Base-by-base conservation (phyloP, 169 alveolate species). In the Plasmodium vivax region DNA sequence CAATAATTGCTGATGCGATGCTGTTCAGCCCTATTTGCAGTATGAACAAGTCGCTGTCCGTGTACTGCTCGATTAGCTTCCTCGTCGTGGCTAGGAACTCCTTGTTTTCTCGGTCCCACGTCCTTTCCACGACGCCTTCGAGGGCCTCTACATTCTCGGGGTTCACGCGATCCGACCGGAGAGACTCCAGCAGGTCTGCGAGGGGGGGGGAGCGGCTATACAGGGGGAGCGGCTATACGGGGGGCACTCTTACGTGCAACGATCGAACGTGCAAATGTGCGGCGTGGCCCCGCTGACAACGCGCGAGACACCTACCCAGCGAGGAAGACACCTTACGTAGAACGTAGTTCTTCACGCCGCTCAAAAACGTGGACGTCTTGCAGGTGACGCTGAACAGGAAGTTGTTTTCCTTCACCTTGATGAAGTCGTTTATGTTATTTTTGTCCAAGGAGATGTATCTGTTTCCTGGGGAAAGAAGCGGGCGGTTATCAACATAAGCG, bases 61-160 rank as follows among this genome's bases (percentile, higher is more conserved):
- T 51, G 58, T 85, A 85, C 62, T 85, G 73, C 79, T 85, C 43
- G 27, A 85, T 85, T 74, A 85, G 47, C 80, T 32, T 85, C 56
- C 47, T 85, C 16, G 85, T 74, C 43, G 85, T 51, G 7, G 9
- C 30, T 45, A 85, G 19, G 41, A 85, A 85, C 19, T 85, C 93
- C 47, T 85, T 85, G 30, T 85, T 85, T 68, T 85, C 93, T 75
- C 71, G 9, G 36, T 85, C 93, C 93, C 93, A 85, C 36, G 93
- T 85, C 27, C 32, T 74, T n/a, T 85, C 87, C 27, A 85, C 58
- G 23, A 74, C 41, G 2, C 79, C 68, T 56, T 85, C 93, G 9
- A 85, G 75, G 16, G 56, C 30, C 43, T 85, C 73, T 5, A 51
- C 79, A 75, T 85, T 75, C 6, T 74, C 14, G 23, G 93, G 81